Evolutionary conservation across 768 basidiomycete genomes (phyloP).

Genomic region (Amanita thiersii): DNA sequence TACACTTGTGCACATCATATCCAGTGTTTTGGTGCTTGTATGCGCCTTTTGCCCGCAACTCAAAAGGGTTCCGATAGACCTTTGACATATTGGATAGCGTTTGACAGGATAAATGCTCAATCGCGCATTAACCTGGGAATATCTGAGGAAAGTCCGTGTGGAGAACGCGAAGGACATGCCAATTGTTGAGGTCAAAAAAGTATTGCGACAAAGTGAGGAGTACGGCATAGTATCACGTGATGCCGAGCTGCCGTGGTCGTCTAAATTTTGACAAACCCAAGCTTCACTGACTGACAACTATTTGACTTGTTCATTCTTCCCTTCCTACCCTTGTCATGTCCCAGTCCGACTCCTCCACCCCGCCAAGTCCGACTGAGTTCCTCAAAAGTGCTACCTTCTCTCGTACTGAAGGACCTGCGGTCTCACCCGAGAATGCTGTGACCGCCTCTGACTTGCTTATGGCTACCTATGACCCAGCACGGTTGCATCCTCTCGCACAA

Average conservation of each 20-base stretch:
- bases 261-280: slow-evolving; percentile 1
- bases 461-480: slow-evolving; percentile 84
- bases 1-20: slow-evolving; percentile 4
- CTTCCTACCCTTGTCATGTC: slow-evolving; percentile 4
- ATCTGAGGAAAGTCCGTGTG: slow-evolving; percentile 13
- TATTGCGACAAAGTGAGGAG: not conserved
- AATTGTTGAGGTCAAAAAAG: too few species aligned
- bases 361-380: slow-evolving; percentile 36
- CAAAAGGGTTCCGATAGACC: slow-evolving; percentile 10
- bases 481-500: slow-evolving; percentile 89
- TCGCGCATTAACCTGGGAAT: slow-evolving; percentile 3
- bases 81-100: slow-evolving; percentile 12
- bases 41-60: slow-evolving; percentile 12
- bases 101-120: slow-evolving; percentile 2
- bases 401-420: slow-evolving; percentile 25
- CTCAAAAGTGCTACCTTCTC: slow-evolving; percentile 43
- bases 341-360: slow-evolving; percentile 24
- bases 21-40: slow-evolving; percentile 15
- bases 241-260: not conserved
- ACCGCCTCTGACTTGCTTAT: slow-evolving; percentile 85
- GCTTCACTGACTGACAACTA: not conserved
- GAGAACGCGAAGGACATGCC: slow-evolving; percentile 15
- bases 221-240: slow-evolving; percentile 2
- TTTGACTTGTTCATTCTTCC: not conserved
- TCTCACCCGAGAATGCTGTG: slow-evolving; percentile 47